Evolutionary conservation across 495 filamentous ascomycete genomes (phyloP), one percentile per base, ranked within the genome.

Genomic region (Letharia columbiana): DNA sequence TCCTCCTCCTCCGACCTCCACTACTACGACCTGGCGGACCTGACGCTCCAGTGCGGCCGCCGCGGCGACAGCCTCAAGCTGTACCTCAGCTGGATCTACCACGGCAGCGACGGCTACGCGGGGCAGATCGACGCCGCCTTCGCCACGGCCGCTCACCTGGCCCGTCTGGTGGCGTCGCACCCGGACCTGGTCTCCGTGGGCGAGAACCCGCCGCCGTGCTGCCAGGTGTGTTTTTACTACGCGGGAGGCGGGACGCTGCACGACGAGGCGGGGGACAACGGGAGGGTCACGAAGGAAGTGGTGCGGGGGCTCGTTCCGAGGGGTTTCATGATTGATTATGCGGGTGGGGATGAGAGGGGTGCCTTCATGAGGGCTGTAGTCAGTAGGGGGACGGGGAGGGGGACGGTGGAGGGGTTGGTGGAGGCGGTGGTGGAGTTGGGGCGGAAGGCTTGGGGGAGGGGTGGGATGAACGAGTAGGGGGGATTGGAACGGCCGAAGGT

Each of bases 181-280:
- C 68, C 74, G 3, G 77, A 92, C 71, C 87, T 97, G 71, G 76
- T 84, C 52, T 81, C 95, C 45, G 82, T 95, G 12, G 88, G 85
- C 31, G 78, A 86, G 62, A 86, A 89, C 66, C 90, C 91, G 58
- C 88, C 91, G 50, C 91, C 91, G 9, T 97, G 92, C 77, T 77
- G 96, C 70, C 93, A 98, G 79, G 90, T 98, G 23, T 98, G 93
- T 77, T 98, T 96, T 74, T 96, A 94, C 73, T 93, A 89, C 70
- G 85, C 85, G 87, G 84, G 84, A 0, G 80, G 77, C 35, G 83
- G 86, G 8, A 66, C 75, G 68, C 69, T 90, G 70, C 71, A 74
- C 0, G 76, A 77, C 45, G 78, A 80, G 11, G 74, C 71, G n/a
- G 83, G 83, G 67, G 80, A 82, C 62, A 92, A 91, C 74, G 88